These are phyloP conservation scores for Ambrosiella xylebori DNA, from an alignment of 2,329 filamentous ascomycete species.

Conservation along the genomic window DNA sequence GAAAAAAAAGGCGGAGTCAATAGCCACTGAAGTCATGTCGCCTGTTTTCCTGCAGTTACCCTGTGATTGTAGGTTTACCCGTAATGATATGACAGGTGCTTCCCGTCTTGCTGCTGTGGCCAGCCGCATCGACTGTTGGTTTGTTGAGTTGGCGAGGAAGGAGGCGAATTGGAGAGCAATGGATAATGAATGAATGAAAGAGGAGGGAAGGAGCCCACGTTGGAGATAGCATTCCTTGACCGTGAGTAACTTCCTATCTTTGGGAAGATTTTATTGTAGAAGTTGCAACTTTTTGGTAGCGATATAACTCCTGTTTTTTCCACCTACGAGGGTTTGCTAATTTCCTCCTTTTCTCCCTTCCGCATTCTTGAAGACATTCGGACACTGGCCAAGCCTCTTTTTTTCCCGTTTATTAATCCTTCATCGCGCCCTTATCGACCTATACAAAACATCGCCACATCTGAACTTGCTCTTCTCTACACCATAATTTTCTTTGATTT, in stretches of 20 bases:
- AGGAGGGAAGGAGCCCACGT: not conserved
- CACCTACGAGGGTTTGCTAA: not conserved
- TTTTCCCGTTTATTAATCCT: not conserved
- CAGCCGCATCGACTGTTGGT: not conserved
- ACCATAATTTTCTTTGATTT: too few species aligned
- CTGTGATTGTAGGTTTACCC: not conserved
- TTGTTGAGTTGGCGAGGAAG: not conserved
- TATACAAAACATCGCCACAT: too few species aligned
- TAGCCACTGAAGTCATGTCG: not conserved
- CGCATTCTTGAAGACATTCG: not conserved
- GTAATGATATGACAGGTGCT: not conserved
- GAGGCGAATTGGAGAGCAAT: not conserved
- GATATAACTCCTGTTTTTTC: not conserved
- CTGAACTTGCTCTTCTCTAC: too few species aligned
- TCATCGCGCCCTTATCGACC: not conserved
- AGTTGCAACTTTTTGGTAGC: not conserved
- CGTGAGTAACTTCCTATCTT: not conserved
- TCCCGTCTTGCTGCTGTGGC: not conserved
- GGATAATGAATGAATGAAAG: not conserved
- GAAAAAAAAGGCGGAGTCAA: not conserved
- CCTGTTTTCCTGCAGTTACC: not conserved
- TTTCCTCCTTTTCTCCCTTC: not conserved
- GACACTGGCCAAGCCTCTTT: not conserved
- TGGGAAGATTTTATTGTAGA: not conserved
- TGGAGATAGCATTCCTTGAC: not conserved